phyloP scores from a whole-genome alignment of 2,329 filamentous ascomycete species.

The Epichloe bromicola region DNA sequence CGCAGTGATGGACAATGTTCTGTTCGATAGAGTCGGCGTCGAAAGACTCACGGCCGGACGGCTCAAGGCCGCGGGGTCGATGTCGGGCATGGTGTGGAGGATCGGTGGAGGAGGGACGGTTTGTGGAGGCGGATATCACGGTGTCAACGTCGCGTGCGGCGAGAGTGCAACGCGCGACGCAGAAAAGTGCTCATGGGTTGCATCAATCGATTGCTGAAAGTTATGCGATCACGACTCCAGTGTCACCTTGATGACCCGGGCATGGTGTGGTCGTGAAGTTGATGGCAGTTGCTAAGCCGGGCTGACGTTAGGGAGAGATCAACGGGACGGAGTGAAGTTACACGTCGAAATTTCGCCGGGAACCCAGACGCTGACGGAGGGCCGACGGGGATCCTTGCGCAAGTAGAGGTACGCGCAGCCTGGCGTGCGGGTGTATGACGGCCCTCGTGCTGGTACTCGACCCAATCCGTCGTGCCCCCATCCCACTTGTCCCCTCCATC shows the following conservation, averaged over 20 bases:
- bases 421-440: not conserved
- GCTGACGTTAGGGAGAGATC: conserved; percentile 15
- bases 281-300: conserved; percentile 24
- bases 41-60: conserved; percentile 44
- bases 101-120: conserved; percentile 16
- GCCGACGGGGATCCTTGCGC: not conserved
- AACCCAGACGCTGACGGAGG: conserved; percentile 9
- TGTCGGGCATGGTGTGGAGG: conserved; percentile 45
- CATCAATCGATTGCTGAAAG: conserved; percentile 23
- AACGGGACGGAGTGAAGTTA: conserved; percentile 19
- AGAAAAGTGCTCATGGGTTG: conserved; percentile 29
- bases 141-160: conserved; percentile 31
- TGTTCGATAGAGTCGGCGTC: conserved; percentile 44
- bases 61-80: conserved; percentile 57
- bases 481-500: conserved; percentile 9
- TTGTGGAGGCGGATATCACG: conserved; percentile 2
- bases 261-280: conserved; percentile 25
- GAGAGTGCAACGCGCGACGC: conserved; percentile 31
- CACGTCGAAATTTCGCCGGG: conserved; percentile 18
- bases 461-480: conserved; percentile 5
- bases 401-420: not conserved
- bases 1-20: conserved; percentile 41
- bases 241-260: conserved; percentile 31
- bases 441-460: conserved; percentile 11
- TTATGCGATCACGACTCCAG: conserved; percentile 29